Percentiles rank a stretch among this genome's conserved stretches.
These are phyloP conservation scores for Dichomitus squalens DNA, from an alignment of 1,284 basidiomycete genomes.

Conservation along the genomic window DNA sequence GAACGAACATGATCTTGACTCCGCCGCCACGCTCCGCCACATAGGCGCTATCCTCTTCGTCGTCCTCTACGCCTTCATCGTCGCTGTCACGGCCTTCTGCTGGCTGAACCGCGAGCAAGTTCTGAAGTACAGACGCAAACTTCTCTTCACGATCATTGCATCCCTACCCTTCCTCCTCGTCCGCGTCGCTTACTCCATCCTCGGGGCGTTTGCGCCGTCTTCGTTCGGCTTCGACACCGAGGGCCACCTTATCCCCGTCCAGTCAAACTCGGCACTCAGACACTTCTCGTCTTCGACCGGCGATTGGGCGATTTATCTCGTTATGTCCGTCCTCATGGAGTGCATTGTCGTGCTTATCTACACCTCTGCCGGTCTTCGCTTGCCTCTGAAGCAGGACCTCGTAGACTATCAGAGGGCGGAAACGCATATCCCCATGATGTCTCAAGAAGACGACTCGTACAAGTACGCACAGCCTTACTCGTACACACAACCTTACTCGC, in stretches of 20 bases:
- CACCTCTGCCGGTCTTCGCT: slow-evolving; percentile 40
- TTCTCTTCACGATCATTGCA: slow-evolving; percentile 51
- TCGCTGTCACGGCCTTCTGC: slow-evolving; percentile 45
- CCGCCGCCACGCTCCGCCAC: slow-evolving; percentile 45
- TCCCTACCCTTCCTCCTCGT: slow-evolving; percentile 62
- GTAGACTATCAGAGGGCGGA: not conserved
- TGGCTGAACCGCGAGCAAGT: slow-evolving; percentile 51
- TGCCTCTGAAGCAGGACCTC: slow-evolving; percentile 36
- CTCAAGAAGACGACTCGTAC: not conserved
- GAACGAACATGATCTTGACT: slow-evolving; percentile 13
- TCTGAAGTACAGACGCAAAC: slow-evolving; percentile 54
- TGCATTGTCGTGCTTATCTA: slow-evolving; percentile 51
- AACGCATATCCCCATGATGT: not conserved
- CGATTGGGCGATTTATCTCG: slow-evolving; percentile 55
- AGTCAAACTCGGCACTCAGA: not conserved
- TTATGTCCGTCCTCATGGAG: slow-evolving; percentile 61
- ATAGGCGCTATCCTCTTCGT: slow-evolving; percentile 53
- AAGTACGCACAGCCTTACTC: not conserved
- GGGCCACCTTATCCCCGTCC: slow-evolving; percentile 1
- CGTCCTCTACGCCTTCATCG: slow-evolving; percentile 46
- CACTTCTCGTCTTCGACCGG: slow-evolving; percentile 53
- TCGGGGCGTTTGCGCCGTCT: slow-evolving; percentile 45
- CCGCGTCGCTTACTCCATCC: slow-evolving; percentile 54
- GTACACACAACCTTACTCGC: not conserved
- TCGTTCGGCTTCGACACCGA: slow-evolving; percentile 10